Evolutionary conservation across 768 basidiomycete genomes (phyloP), one percentile per base, ranked within the genome.

Genomic region (Pulveroboletus sp.): DNA sequence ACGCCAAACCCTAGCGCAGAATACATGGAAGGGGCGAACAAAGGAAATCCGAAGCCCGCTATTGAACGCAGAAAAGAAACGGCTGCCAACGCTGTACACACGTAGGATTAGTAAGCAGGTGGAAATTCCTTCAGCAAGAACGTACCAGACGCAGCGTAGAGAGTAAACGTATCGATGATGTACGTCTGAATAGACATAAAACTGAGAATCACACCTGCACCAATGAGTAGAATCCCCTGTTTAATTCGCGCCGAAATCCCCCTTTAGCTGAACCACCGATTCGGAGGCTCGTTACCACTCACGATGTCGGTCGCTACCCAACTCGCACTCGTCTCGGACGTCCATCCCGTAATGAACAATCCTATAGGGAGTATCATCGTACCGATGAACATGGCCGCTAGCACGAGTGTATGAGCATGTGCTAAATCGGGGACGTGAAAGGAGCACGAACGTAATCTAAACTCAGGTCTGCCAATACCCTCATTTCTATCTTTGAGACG

Each of bases 251-350:
- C 0, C 42, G 49, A 8, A 26, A 5, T 7, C 37, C 48, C 4
- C 21, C 21, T 21, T 21, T 21, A 43, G 31, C 30, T 1, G 14
- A 27, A 8, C 9, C 6, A 32, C 6, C 3, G 1, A 31, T 28
- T 14, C 4, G 7, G 9, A 3, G 6, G 21, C 14, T 9, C 1
- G 6, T 21, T 41, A 47, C 26, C 5, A 39, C 79, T 51, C 54
- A 84, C 85, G 24, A 89, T 73, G 55, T 88, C 84, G 2, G 80
- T 76, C 0, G 71, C 82, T 42, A 90, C 80, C 89, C 89, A 93
- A 51, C 80, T 80, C 0, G 82, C 62, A 11, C 70, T 62, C 0
- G 71, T 57, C 55, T 85, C 69, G 5, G 83, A 81, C 0, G 79
- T 71, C 86, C 89, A 92, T 1, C 89, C 89, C 6, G 79, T 64